phyloP scores from a whole-genome alignment of 2,329 filamentous ascomycete genomes.

The Pestalotiopsis fici region DNA sequence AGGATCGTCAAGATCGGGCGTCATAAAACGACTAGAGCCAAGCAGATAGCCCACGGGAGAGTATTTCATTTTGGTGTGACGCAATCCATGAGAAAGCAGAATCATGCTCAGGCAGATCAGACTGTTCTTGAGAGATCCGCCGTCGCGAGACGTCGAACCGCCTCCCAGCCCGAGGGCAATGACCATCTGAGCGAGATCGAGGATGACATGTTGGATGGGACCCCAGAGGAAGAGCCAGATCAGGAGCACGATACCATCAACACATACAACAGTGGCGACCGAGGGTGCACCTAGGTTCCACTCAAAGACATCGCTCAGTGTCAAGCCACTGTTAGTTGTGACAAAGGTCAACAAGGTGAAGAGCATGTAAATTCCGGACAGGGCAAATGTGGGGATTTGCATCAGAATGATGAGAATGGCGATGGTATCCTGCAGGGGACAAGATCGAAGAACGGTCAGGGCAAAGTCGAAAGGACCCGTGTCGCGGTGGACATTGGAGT shows the following conservation, averaged over 20 bases:
- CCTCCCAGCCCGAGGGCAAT: constrained; percentile 90
- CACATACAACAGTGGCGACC: constrained; percentile 78
- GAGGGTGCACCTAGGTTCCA: constrained; percentile 84
- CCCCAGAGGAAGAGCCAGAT: constrained; percentile 88
- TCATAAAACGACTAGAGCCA: constrained; percentile 47
- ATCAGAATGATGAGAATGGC: constrained; percentile 95
- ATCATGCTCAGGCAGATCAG: constrained; percentile 73
- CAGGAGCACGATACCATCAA: constrained; percentile 80
- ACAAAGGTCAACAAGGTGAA: constrained; percentile 94
- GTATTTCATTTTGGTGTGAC: constrained; percentile 51
- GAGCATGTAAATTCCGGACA: constrained; percentile 87
- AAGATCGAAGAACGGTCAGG: constrained; percentile 84
- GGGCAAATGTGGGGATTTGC: constrained; percentile 83
- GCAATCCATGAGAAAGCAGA: constrained; percentile 52
- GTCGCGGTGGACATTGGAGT: constrained; percentile 68
- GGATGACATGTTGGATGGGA: constrained; percentile 81
- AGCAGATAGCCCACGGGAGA: constrained; percentile 46
- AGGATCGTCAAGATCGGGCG: constrained; percentile 46
- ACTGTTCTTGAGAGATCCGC: constrained; percentile 67
- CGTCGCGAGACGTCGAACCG: constrained; percentile 69
- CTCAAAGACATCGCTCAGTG: constrained; percentile 89
- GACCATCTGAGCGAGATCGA: constrained; percentile 90
- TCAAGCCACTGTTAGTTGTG: constrained; percentile 75
- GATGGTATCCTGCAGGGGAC: constrained; percentile 91
- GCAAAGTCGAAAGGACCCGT: constrained; percentile 75